Base-by-base conservation (phyloP, 441 rosid genomes). In the Pelargonium citronellum region DNA sequence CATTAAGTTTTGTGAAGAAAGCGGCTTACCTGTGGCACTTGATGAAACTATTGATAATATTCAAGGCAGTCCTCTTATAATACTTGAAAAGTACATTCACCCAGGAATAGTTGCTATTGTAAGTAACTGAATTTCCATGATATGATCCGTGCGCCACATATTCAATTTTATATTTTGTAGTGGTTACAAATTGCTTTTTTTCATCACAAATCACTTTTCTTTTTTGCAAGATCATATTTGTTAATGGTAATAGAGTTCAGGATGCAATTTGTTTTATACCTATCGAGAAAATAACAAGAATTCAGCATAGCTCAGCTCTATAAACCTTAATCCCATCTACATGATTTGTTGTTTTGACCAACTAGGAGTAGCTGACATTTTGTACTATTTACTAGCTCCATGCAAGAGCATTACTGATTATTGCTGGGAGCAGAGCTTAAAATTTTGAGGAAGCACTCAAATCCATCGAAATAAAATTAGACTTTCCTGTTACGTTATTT, bases 81-180 rank as follows among this genome's bases (percentile, higher is more conserved):
- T 75, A 84, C 97, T 94, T 70, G 73, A 66, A 41, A 82, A 83
- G 79, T 87, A 89, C 87, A 64, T 77, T 66, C 96, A 90, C 79
- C 88, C 89, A 30, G 86, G 95, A 80, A 77, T 94, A 77, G 96
- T 89, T 79, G 97, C 99, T 76, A 71, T 89, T 78, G 99, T 91
- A 83, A 85, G 96, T 83, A 69, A 27, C 10, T 80, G 67, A 55
- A 73, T 78, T 61, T 71, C 70, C 64, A 4, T 69, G 34, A 13
- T 63, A 3, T 69, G 27, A 69, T 53, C 12, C 34, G 65, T 68
- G 34, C 12, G 62, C 41, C 6, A 51, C 58, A 13, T 15, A 51
- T 5, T 51, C 7, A 51, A 7, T 34, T 34, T 34, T 34, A 22
- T 24, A 4, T 34, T 34, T 34, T 34, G 39, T 34, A 34, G 39